A percentile compares a stretch with the other conserved stretches of the same genome.
Conservation (phyloP, 352 stramenopile genomes). For the Phytophthora agathidicida region DNA sequence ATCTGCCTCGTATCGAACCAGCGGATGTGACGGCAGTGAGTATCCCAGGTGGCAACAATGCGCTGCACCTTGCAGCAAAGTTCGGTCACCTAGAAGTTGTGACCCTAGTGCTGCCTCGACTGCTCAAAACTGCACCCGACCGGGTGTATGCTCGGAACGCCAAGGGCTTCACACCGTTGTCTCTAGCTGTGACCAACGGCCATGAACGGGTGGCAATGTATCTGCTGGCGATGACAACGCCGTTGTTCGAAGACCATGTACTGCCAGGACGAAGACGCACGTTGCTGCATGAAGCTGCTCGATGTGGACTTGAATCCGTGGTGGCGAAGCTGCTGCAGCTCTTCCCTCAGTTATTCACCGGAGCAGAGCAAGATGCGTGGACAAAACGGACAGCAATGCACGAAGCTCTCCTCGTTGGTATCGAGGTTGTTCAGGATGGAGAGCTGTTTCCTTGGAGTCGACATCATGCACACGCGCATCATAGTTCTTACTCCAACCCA, state of each 20-base stretch:
- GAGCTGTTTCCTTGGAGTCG: slow-evolving; percentile 24
- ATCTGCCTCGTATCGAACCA: slow-evolving; percentile 11
- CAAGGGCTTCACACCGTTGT: slow-evolving; percentile 47
- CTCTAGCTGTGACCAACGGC: slow-evolving; percentile 49
- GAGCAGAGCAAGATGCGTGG: slow-evolving; percentile 50
- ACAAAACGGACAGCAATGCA: slow-evolving; percentile 54
- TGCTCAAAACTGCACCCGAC: slow-evolving; percentile 29
- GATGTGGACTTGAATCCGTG: slow-evolving; percentile 41
- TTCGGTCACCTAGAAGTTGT: slow-evolving; percentile 58
- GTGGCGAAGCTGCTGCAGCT: slow-evolving; percentile 61
- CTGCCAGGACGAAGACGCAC: slow-evolving; percentile 36
- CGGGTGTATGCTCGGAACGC: slow-evolving; percentile 50
- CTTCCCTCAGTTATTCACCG: slow-evolving; percentile 46
- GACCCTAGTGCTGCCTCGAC: slow-evolving; percentile 52
- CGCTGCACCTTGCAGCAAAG: slow-evolving; percentile 56
- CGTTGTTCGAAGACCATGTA: slow-evolving; percentile 38
- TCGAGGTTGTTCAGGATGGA: slow-evolving; percentile 30
- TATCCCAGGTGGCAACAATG: slow-evolving; percentile 40
- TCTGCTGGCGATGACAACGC: slow-evolving; percentile 56
- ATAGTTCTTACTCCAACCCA: not conserved
- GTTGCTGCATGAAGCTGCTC: slow-evolving; percentile 57
- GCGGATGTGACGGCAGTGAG: slow-evolving; percentile 47
- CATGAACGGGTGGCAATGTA: slow-evolving; percentile 65
- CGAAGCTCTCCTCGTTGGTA: slow-evolving; percentile 42
- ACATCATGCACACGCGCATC: slow-evolving; percentile 17